Evolutionary conservation across 2,329 filamentous ascomycete species (phyloP), one percentile per base, ranked within the genome.

Genomic region (Calonectria crousiana): DNA sequence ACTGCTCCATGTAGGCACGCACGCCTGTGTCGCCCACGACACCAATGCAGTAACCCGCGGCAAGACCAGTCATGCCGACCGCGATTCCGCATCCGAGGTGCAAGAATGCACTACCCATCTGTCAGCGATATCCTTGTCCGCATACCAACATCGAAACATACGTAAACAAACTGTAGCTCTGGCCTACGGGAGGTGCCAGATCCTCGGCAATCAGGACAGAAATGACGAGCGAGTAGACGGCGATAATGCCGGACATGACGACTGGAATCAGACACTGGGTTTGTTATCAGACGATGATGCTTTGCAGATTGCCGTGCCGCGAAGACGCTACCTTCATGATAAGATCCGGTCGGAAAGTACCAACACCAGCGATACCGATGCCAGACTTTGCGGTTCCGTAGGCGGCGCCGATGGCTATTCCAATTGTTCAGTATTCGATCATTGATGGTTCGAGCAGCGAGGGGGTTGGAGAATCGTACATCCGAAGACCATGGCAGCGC

Each of bases 191-290:
- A 34, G 95, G 94, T 65, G 90, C 90, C 84, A 98, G 92, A 84
- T 98, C 95, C 85, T 95, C 94, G 71, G 95, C 95, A 84, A 99
- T 99, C 79, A 99, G 92, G 82, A 99, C 97, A 23, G 96, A 94
- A 80, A 99, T 96, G 82, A 99, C 97, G 80, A 99, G 94, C 67
- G 96, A 95, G 88, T 99, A 99, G 79, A 99, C 97, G 73, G 97
- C 97, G 82, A 99, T 95, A 84, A 99, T 99, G 92, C 97, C 97
- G 81, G 97, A 98, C 97, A 99, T 99, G 89, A 99, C 93, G 78
- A 97, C 94, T 76, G 95, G 94, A 79, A 96, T 96, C 68, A 96
- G 88, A 72, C 93, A 96, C 94, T 95, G 80, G 11, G 47, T 51
- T n/a, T 30, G 11, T 23, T 64, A 74, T 81, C 71, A 80, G 78